Base-by-base conservation (phyloP, 345 rosid genomes). In the Syzygium grande region DNA sequence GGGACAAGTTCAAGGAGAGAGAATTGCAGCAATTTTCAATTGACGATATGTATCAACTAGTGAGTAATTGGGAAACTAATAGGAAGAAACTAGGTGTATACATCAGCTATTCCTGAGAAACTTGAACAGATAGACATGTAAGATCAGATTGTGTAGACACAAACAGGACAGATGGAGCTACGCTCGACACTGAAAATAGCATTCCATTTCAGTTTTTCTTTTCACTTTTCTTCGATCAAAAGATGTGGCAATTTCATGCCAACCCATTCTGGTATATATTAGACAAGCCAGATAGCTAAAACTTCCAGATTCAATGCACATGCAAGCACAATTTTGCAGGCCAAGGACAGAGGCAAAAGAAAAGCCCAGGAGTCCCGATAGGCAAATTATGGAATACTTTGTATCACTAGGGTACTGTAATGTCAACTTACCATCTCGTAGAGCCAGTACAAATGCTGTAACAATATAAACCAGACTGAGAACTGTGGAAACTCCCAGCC, bases 401-500 rank as follows among this genome's bases (percentile, higher is more conserved):
- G 27, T 3, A 73, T 73, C 49, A 73, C 17, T 34, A 68, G 25
- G 46, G 30, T 68, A 34, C 80, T 19, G 80, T 2, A n/a, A 19
- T 38, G 83, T 73, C 1, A 21, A 38, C 52, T 90, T 93, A 95
- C 99, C 99, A 89, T 96, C 98, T 87, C 84, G 91, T 86, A 93
- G 77, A 11, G 98, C 93, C 86, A 96, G 91, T 86, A 90, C 92
- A 52, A 95, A 88, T 38, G 96, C 97, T 34, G 93, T 90, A 59
- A 93, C 58, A 52, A 96, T 93, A 53, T 95, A 96, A 49, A 96
- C 90, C 84, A 94, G 90, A 51, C 94, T 93, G 84, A 96, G 92
- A 86, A 96, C 51, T 22, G 99, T 93, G 6, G 99, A 98, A 88
- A 97, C 91, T 54, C 93, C 99, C n/a, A 98, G 91, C 99, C 98